A percentile compares a stretch with the other conserved stretches of the same genome.
phyloP scores from a whole-genome alignment of 371 early-diverging fungal species.

The Massospora cicadina region DNA sequence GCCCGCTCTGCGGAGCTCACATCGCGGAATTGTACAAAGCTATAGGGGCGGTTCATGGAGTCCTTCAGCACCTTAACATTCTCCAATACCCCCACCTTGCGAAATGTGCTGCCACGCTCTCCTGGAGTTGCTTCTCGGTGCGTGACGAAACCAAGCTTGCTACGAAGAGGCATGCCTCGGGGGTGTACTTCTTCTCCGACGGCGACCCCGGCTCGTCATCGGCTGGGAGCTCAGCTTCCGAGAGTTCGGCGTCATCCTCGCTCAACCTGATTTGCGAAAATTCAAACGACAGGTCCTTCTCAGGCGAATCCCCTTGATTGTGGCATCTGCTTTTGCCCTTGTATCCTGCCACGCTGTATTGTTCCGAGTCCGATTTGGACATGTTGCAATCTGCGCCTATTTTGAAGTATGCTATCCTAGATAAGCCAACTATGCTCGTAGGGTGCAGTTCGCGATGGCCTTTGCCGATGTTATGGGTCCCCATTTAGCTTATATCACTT shows the following conservation, averaged over 20 bases:
- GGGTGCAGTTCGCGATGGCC: not conserved
- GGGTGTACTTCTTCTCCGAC: constrained; percentile 10
- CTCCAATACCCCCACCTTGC: constrained; percentile 41
- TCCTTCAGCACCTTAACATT: constrained; percentile 67
- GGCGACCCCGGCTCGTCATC: not conserved
- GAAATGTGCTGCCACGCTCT: constrained; percentile 43
- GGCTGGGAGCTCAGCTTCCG: not conserved
- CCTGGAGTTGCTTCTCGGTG: constrained; percentile 35
- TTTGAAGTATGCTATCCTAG: not conserved
- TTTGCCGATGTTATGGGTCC: not conserved
- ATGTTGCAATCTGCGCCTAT: no score
- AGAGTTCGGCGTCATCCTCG: not conserved
- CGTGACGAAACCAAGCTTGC: constrained; percentile 42
- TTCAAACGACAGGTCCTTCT: not conserved
- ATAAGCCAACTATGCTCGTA: not conserved
- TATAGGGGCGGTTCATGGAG: constrained; percentile 60
- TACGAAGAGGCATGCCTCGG: constrained; percentile 34
- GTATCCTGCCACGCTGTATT: not conserved
- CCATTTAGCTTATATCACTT: not conserved
- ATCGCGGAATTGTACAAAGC: constrained; percentile 66
- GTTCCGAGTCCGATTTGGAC: not conserved
- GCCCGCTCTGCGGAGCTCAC: constrained; percentile 39
- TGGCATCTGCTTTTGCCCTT: not conserved
- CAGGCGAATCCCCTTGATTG: no score
- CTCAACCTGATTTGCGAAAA: not conserved